Base-by-base conservation (phyloP, 2,329 filamentous ascomycete genomes). In the Myotisia sp. region DNA sequence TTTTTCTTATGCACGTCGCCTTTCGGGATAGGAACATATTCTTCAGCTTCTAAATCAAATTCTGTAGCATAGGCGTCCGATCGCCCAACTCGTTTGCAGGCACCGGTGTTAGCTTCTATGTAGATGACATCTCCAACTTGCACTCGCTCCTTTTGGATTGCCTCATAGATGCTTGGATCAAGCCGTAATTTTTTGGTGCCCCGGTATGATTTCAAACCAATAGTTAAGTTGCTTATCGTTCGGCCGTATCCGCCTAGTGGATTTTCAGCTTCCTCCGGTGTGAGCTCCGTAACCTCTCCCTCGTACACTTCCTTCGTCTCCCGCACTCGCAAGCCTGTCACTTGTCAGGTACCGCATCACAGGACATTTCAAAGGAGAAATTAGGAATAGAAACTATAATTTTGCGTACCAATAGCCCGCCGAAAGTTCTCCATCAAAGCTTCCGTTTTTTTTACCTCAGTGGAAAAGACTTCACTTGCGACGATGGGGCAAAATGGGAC, bases 1-100 rank as follows among this genome's bases (percentile, higher is more conserved):
- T 98, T 98, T 75, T 94, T 95, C 74, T 98, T 98, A 68, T 95
- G 90, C 35, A 98, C 90, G 52, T 98, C 90, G 38, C 90, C 90
- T 67, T 98, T 98, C 38, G 90, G 90, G 43, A 98, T 92, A 4
- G 90, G 90, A 44, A 98, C 90, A 58, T 98, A 98, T 62, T 98
- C 90, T 62, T 98, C 90, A 2, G 90, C 90, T 64, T 98, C 90
- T 32, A 98, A 74, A 56, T 98, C 90, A 56, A 98, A 98, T 58
- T 98, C 90, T 33, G 90, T 98, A 18, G 86, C 87, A 58, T 95
- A 95, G 18, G 90, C 90, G 56, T 98, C 90, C 29, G 84, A 93
- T 52, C 90, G 74, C 33, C 90, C 90, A 7, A 98, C 90, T 49
- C 90, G 76, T 68, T 98, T 98, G 65, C 92, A 93, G 30, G 90